phyloP scores from a whole-genome alignment of 495 filamentous ascomycete genomes.

The Penicillium tannophilum region DNA sequence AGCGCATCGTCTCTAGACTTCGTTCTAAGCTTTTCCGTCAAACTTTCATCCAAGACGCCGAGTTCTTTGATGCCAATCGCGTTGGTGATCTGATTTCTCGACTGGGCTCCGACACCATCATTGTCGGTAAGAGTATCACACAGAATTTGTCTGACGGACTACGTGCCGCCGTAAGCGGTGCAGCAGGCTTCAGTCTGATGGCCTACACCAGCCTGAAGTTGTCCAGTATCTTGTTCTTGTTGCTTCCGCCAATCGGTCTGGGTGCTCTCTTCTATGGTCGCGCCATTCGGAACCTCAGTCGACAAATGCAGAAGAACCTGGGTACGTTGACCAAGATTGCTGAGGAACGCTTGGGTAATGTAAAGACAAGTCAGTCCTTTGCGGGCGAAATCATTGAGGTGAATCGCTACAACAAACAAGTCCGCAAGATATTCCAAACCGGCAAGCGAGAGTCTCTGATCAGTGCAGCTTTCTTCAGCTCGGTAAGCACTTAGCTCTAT shows the following conservation, averaged over 20 bases:
- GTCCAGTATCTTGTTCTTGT: conserved; percentile 78
- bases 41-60: conserved; percentile 92
- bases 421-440: conserved; percentile 86
- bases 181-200: conserved; percentile 88
- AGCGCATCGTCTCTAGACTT: conserved; percentile 87
- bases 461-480: conserved; percentile 88
- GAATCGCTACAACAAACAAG: conserved; percentile 84
- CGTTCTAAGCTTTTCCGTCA: conserved; percentile 86
- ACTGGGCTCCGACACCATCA: conserved; percentile 92
- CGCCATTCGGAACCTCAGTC: conserved; percentile 80
- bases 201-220: conserved; percentile 89
- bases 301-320: conserved; percentile 89
- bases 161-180: conserved; percentile 82
- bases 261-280: conserved; percentile 90
- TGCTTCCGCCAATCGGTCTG: conserved; percentile 91
- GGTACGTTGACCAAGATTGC: conserved; percentile 94
- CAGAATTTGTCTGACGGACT: conserved; percentile 96
- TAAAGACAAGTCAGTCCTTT: conserved; percentile 94
- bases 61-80: conserved; percentile 98
- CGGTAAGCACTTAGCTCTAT: conserved; percentile 40
- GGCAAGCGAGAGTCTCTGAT: conserved; percentile 84
- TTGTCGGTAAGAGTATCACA: conserved; percentile 97
- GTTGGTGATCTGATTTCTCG: conserved; percentile 95
- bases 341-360: conserved; percentile 92
- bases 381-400: conserved; percentile 91